These are phyloP conservation scores for Parietichytrium sp. DNA, from an alignment of 108 stramenopile genomes.

Conservation along the genomic window DNA sequence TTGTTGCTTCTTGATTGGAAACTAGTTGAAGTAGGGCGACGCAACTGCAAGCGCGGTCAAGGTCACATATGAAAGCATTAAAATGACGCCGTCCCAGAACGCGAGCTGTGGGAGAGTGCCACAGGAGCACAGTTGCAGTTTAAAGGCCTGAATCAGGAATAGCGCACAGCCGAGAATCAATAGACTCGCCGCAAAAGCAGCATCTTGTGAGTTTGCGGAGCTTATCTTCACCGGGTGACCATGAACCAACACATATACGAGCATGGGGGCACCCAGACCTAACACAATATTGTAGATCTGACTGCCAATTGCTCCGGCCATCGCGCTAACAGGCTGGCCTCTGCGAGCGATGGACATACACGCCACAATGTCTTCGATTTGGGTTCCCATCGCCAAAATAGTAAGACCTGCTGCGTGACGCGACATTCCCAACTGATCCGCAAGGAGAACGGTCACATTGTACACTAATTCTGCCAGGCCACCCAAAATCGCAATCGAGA, in stretches of 20 bases:
- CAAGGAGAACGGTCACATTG: not conserved
- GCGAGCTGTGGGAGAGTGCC: too few species aligned
- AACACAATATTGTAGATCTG: not conserved
- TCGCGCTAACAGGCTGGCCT: not conserved
- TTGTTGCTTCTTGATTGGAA: too few species aligned
- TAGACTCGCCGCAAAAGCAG: too few species aligned
- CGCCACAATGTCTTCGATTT: not conserved
- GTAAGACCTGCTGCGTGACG: not conserved
- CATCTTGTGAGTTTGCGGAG: too few species aligned
- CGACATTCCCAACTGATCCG: not conserved
- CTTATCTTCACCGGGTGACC: not conserved
- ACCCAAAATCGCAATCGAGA: not conserved
- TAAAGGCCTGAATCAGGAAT: too few species aligned
- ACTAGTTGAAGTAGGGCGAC: too few species aligned
- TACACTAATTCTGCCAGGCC: not conserved
- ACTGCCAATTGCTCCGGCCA: not conserved
- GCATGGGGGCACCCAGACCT: not conserved
- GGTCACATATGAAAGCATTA: too few species aligned
- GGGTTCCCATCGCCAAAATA: not conserved
- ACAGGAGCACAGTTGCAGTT: too few species aligned
- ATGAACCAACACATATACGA: not conserved
- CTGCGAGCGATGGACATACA: not conserved
- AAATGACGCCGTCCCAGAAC: too few species aligned
- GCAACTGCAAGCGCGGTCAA: too few species aligned
- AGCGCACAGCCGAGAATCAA: too few species aligned